These are phyloP conservation scores for Neonectria ditissima DNA, from an alignment of 2,329 filamentous ascomycete genomes.

Conservation along the genomic window DNA sequence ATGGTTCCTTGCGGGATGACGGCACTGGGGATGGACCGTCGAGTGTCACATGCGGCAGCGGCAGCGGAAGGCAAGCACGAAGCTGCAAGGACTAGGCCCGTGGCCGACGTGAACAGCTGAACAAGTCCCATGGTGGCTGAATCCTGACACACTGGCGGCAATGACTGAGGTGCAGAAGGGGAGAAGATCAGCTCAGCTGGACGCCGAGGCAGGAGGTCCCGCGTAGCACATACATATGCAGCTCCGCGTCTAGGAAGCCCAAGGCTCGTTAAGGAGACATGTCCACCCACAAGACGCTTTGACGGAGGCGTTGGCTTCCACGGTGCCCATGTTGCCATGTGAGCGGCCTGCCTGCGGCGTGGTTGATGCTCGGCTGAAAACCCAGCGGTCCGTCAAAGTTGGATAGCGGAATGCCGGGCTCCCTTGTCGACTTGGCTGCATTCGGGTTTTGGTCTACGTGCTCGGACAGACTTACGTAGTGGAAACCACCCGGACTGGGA, in stretches of 20 bases:
- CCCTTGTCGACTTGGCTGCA: neutral
- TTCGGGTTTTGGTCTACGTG: neutral
- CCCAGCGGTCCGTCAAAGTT: neutral
- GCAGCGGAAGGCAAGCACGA: conserved; percentile 23
- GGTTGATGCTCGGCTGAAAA: neutral
- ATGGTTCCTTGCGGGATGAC: conserved; percentile 47
- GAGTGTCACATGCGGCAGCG: neutral
- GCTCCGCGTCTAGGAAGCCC: conserved; percentile 6
- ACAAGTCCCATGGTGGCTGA: conserved; percentile 34
- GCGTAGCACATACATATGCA: neutral
- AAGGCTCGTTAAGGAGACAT: conserved; percentile 14
- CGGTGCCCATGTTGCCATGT: neutral
- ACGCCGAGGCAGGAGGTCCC: conserved; percentile 5
- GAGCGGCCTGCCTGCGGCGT: neutral
- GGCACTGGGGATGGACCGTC: conserved; percentile 22
- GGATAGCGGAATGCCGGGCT: neutral
- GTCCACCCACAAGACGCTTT: neutral
- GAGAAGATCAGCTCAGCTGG: conserved; percentile 31
- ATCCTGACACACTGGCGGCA: conserved; percentile 10
- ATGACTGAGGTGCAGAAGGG: conserved; percentile 21
- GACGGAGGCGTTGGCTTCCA: neutral
- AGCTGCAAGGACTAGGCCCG: conserved; percentile 34
- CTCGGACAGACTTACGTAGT: neutral
- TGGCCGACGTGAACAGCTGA: conserved; percentile 21
- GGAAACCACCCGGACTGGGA: neutral